A percentile compares a stretch with the other conserved stretches of the same genome.
Evolutionary conservation across 2,329 filamentous ascomycete genomes (phyloP).

Genomic region (Colletotrichum lindemuthianum): DNA sequence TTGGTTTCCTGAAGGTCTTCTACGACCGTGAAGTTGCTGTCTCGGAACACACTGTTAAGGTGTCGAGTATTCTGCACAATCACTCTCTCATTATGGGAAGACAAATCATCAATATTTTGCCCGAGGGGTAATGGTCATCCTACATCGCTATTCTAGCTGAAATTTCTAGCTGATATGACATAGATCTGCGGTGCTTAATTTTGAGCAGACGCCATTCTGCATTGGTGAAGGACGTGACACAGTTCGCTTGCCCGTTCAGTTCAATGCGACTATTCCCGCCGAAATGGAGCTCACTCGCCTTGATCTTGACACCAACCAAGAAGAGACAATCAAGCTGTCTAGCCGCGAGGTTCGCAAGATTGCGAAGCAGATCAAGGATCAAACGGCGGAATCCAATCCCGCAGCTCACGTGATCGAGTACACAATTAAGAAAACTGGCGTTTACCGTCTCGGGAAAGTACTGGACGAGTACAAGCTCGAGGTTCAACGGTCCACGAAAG

Average conservation of each 20-base stretch:
- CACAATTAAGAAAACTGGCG: slow-evolving; percentile 83
- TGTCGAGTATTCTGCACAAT: slow-evolving; percentile 88
- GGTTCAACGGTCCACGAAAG: slow-evolving; percentile 78
- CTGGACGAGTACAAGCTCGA: slow-evolving; percentile 95
- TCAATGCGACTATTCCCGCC: slow-evolving; percentile 92
- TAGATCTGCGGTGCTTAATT: slow-evolving; percentile 87
- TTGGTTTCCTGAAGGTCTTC: slow-evolving; percentile 79
- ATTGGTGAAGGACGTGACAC: slow-evolving; percentile 71
- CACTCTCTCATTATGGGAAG: slow-evolving; percentile 93
- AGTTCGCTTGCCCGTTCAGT: slow-evolving; percentile 81
- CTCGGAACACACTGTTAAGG: slow-evolving; percentile 92
- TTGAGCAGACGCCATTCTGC: slow-evolving; percentile 83
- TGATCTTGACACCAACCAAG: slow-evolving; percentile 82
- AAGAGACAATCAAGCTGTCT: slow-evolving; percentile 82
- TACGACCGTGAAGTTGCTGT: slow-evolving; percentile 95
- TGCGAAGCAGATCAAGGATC: slow-evolving; percentile 73
- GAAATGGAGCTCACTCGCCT: slow-evolving; percentile 89
- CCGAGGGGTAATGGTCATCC: slow-evolving; percentile 74
- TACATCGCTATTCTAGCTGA: background rate
- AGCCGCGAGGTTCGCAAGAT: slow-evolving; percentile 79
- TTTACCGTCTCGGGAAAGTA: slow-evolving; percentile 87
- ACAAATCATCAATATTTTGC: slow-evolving; percentile 97
- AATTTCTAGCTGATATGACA: slow-evolving; percentile 29
- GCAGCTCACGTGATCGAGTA: slow-evolving; percentile 76
- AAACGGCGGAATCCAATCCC: slow-evolving; percentile 70